Evolutionary conservation across 352 stramenopile species (phyloP), one percentile per base, ranked within the genome.

Genomic region (Phytophthora pinifolia): DNA sequence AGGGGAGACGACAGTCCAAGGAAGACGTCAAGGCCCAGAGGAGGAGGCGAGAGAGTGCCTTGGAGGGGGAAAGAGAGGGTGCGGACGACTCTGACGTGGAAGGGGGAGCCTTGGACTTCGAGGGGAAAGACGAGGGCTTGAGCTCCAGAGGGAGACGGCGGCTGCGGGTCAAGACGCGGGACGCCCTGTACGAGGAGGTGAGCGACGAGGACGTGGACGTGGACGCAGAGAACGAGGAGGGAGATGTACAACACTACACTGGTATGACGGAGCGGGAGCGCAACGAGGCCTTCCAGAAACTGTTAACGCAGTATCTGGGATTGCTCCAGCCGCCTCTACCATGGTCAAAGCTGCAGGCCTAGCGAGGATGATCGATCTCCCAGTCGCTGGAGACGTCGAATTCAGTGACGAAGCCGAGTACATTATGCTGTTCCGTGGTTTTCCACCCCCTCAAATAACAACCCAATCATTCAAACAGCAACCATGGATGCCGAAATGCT

Each of bases 271-370:
- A 38, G 6, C 29, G 59, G 7, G 63, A 62, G 17, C 54, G 59
- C 0, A 53, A 65, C 7, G 68, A 50, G 2, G 68, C 62, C 8
- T 83, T 83, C 22, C 32, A 75, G 46, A 70, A 58, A 15, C 60
- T 83, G 0, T 49, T 80, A 3, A 49, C 39, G 13, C 70, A 80
- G 46, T 83, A 83, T 35, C 54, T 81, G 1, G 74, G 74, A 4
- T 57, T 83, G 22, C 55, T 83, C 12, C 67, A 73, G 3, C 62
- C 66, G 12, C 22, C 22, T 27, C 22, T 27, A 4, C 22, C 22
- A n/a, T n/a, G 0, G 61, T 54, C n/a, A 54, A 25, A 53, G 31
- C 36, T 8, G 4, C 13, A 15, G 18, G 17, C 8, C 41, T 52
- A 35, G 27, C 41, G 29, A 46, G 37, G 31, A 36, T 61, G 32